A percentile compares a stretch with the other conserved stretches of the same genome.
phyloP scores from a whole-genome alignment of 805 yeast species.

The Barnettozyma sucrosica region DNA sequence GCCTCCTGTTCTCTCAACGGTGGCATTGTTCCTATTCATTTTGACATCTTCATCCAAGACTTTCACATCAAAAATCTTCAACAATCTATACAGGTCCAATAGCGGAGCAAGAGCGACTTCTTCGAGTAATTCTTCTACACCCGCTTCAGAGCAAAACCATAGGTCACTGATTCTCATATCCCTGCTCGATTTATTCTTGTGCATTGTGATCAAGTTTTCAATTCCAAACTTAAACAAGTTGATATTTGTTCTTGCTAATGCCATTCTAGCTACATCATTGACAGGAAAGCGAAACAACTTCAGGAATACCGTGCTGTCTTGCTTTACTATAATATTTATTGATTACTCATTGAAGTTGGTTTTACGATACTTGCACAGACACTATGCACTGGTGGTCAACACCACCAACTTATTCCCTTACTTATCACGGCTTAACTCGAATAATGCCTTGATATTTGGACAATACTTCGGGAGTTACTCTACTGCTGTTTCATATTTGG shows the following conservation, averaged over 20 bases:
- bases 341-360: slow-evolving; percentile 13
- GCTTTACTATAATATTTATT: slow-evolving; percentile 8
- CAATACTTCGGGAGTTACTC: slow-evolving; percentile 3
- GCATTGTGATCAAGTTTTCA: slow-evolving; percentile 14
- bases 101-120: not conserved
- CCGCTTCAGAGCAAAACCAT: slow-evolving; percentile 3
- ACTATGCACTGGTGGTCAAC: not conserved
- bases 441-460: slow-evolving; percentile 1
- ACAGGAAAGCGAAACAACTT: slow-evolving; percentile 16
- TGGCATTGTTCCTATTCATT: slow-evolving; percentile 14
- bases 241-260: slow-evolving; percentile 20
- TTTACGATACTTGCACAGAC: not conserved
- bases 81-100: slow-evolving; percentile 7
- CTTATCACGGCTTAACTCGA: slow-evolving; percentile 10
- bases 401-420: slow-evolving; percentile 21
- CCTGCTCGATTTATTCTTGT: slow-evolving; percentile 17
- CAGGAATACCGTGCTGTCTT: slow-evolving; percentile 9
- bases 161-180: slow-evolving; percentile 14
- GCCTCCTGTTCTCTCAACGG: slow-evolving; percentile 20
- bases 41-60: slow-evolving; percentile 17
- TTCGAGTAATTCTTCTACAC: not conserved
- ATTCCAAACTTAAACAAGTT: slow-evolving; percentile 21
- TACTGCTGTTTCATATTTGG: not conserved
- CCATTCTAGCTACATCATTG: slow-evolving; percentile 18
- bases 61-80: slow-evolving; percentile 13